phyloP scores from a whole-genome alignment of 257 asterid genomes.

The Striga asiatica region DNA sequence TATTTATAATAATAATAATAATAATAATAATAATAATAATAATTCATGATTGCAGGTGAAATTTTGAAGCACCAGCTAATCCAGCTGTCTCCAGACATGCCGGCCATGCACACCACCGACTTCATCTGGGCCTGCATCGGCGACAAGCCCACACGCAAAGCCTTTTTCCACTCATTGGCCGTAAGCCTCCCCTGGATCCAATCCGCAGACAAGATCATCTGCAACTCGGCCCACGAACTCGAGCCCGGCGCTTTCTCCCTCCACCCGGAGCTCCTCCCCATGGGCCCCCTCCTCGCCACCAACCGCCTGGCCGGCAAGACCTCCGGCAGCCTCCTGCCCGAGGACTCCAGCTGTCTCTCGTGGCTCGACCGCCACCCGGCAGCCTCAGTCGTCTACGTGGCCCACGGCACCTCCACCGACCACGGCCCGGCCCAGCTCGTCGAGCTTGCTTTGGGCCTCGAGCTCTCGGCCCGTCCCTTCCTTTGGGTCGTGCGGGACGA shows the following conservation, averaged over 20 bases:
- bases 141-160: conserved; percentile 19
- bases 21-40: no score
- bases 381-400: conserved; percentile 31
- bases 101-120: conserved; percentile 23
- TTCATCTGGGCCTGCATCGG: conserved; percentile 32
- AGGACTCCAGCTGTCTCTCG: conserved; percentile 23
- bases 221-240: conserved; percentile 28
- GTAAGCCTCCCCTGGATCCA: not conserved
- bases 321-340: conserved; percentile 31
- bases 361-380: conserved; percentile 44
- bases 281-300: conserved; percentile 40
- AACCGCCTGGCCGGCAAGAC: conserved; percentile 30
- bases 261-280: conserved; percentile 20
- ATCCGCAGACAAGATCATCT: conserved; percentile 22
- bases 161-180: not conserved
- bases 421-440: conserved; percentile 30
- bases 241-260: conserved; percentile 27
- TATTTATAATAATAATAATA: no score
- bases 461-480: conserved; percentile 22
- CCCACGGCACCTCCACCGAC: conserved; percentile 41
- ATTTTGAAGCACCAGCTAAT: conserved; percentile 27
- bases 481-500: conserved; percentile 28
- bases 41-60: no score
- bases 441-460: conserved; percentile 37
- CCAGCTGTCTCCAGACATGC: conserved; percentile 38